Evolutionary conservation across 768 basidiomycete species (phyloP).

Genomic region (Boletus tomentosulus): DNA sequence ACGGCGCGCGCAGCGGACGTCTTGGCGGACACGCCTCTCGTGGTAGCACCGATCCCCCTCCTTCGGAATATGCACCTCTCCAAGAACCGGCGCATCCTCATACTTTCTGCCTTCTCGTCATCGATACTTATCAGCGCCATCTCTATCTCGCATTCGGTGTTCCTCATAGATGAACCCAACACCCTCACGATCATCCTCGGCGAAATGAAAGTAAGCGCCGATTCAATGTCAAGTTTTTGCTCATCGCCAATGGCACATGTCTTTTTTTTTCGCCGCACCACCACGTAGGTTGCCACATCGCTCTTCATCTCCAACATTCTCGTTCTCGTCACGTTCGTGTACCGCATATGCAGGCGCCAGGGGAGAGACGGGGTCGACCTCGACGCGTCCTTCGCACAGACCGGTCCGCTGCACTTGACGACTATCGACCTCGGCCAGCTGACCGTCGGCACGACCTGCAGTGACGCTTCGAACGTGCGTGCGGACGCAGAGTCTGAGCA

Average conservation of each 20-base stretch:
- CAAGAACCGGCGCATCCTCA: slow-evolving; percentile 4
- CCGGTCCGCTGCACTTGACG: neutral
- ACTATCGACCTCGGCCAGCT: neutral
- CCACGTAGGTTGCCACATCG: slow-evolving; percentile 2
- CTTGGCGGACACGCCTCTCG: neutral
- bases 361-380: neutral
- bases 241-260: neutral
- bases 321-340: slow-evolving; percentile 5
- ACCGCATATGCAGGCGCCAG: neutral
- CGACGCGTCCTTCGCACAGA: neutral
- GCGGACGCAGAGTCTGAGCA: neutral
- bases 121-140: slow-evolving; percentile 5
- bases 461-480: neutral
- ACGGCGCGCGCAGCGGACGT: neutral
- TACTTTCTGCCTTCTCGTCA: slow-evolving; percentile 5
- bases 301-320: slow-evolving; percentile 11
- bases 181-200: neutral
- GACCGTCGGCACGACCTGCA: neutral
- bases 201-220: slow-evolving; percentile 4
- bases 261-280: neutral
- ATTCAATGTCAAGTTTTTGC: neutral
- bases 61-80: slow-evolving; percentile 5
- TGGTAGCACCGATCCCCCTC: neutral
- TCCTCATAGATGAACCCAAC: neutral
- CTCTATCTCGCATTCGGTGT: slow-evolving; percentile 3